Evolutionary conservation across 495 filamentous ascomycete species (phyloP).

Genomic region (Penicillium diatomitis): DNA sequence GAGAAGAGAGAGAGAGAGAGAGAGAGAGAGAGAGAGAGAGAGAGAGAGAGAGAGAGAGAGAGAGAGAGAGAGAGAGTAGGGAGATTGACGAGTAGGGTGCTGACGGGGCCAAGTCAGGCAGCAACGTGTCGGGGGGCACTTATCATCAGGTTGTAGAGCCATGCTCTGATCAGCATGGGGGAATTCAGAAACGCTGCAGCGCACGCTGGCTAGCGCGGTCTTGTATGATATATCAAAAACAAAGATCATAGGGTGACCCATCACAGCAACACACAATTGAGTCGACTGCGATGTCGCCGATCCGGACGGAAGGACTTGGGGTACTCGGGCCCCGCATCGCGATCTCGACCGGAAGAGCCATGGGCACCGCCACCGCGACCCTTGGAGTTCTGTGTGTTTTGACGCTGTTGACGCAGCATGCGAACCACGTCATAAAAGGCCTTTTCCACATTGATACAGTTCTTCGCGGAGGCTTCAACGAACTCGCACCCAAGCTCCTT

Average conservation of each 20-base stretch:
- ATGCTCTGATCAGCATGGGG: too few relatives aligned
- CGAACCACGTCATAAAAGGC: constrained; percentile 97
- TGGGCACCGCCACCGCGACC: constrained; percentile 33
- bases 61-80: too few relatives aligned
- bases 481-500: constrained; percentile 94
- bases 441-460: constrained; percentile 98
- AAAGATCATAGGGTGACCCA: background rate
- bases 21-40: too few relatives aligned
- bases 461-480: constrained; percentile 97
- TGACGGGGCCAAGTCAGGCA: too few relatives aligned
- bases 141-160: too few relatives aligned
- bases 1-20: too few relatives aligned
- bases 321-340: constrained; percentile 33
- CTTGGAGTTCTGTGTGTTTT: constrained; percentile 37
- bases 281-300: constrained; percentile 28
- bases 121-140: too few relatives aligned
- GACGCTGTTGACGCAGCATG: constrained; percentile 73
- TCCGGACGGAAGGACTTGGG: constrained; percentile 35
- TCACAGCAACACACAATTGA: constrained; percentile 38
- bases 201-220: too few relatives aligned
- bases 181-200: too few relatives aligned
- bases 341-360: constrained; percentile 27
- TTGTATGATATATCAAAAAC: background rate
- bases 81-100: too few relatives aligned
- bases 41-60: too few relatives aligned